Conservation (phyloP, 306 rosid species). For the Quercus cerris region DNA sequence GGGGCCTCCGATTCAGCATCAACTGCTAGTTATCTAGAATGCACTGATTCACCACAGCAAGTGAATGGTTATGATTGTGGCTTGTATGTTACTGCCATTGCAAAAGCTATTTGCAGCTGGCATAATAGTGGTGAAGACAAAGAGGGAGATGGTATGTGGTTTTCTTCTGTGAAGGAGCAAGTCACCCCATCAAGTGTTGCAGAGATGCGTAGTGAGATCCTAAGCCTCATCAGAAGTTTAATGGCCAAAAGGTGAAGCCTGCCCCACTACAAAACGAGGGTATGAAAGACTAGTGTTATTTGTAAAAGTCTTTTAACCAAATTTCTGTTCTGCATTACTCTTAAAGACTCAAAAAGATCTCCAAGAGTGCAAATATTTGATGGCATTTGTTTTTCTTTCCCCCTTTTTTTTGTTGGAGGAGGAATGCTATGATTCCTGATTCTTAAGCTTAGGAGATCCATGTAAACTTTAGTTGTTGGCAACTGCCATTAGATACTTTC, state of each 20-base stretch:
- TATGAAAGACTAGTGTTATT: not conserved
- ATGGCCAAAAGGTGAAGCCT: slow-evolving; percentile 43
- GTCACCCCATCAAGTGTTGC: slow-evolving; percentile 55
- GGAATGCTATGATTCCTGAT: no score
- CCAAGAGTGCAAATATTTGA: not conserved
- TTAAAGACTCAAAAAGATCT: not conserved
- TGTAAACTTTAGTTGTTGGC: not conserved
- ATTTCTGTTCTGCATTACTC: slow-evolving; percentile 4
- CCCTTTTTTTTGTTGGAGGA: not conserved
- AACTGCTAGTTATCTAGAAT: slow-evolving; percentile 42
- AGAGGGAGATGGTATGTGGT: slow-evolving; percentile 47
- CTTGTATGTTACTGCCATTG: slow-evolving; percentile 65
- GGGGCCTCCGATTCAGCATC: slow-evolving; percentile 30
- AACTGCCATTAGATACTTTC: not conserved
- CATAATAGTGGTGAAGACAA: slow-evolving; percentile 23
- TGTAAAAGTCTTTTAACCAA: not conserved
- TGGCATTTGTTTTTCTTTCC: not conserved
- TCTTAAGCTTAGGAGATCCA: not conserved
- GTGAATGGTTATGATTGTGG: slow-evolving; percentile 86
- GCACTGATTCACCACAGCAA: slow-evolving; percentile 61
- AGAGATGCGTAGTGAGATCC: slow-evolving; percentile 56
- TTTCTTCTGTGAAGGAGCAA: slow-evolving; percentile 53
- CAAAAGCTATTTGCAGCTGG: slow-evolving; percentile 69
- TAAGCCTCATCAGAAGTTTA: slow-evolving; percentile 53
- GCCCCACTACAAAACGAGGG: not conserved